phyloP scores from a whole-genome alignment of 371 early-diverging fungal genomes.

The Rhizopus delemar region DNA sequence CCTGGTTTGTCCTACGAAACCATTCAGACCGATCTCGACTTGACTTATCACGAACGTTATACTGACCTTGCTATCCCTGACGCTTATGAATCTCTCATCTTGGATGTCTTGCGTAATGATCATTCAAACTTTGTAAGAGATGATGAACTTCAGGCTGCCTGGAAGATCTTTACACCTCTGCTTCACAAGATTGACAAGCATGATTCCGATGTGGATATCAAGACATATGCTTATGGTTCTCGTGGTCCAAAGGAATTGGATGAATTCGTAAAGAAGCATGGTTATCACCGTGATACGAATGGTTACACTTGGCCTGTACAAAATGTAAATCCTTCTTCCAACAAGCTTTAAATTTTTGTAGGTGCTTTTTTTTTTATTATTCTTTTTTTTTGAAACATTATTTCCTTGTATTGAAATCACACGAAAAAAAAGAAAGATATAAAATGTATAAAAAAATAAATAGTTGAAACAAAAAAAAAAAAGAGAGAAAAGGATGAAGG shows the following conservation, averaged over 20 bases:
- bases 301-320: slow-evolving; percentile 30
- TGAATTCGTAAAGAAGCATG: slow-evolving; percentile 73
- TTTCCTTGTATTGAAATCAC: neutral
- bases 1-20: slow-evolving; percentile 75
- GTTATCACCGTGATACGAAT: slow-evolving; percentile 39
- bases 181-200: slow-evolving; percentile 82
- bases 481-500: too few species aligned
- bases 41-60: slow-evolving; percentile 88
- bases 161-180: slow-evolving; percentile 96
- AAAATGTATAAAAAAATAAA: neutral
- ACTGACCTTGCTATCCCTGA: slow-evolving; percentile 88
- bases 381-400: neutral
- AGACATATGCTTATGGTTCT: slow-evolving; percentile 82
- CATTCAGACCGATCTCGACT: slow-evolving; percentile 87
- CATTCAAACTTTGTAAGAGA: slow-evolving; percentile 96
- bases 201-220: slow-evolving; percentile 60
- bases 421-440: neutral
- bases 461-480: too few species aligned
- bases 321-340: slow-evolving; percentile 24
- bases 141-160: slow-evolving; percentile 94
- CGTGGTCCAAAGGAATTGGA: slow-evolving; percentile 84
- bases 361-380: neutral
- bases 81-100: slow-evolving; percentile 92
- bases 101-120: slow-evolving; percentile 89
- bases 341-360: slow-evolving; percentile 23